Percentiles rank a stretch among this genome's conserved stretches.
These are phyloP conservation scores for Exophiala calicioides DNA, from an alignment of 2,329 filamentous ascomycete species.

Conservation along the genomic window DNA sequence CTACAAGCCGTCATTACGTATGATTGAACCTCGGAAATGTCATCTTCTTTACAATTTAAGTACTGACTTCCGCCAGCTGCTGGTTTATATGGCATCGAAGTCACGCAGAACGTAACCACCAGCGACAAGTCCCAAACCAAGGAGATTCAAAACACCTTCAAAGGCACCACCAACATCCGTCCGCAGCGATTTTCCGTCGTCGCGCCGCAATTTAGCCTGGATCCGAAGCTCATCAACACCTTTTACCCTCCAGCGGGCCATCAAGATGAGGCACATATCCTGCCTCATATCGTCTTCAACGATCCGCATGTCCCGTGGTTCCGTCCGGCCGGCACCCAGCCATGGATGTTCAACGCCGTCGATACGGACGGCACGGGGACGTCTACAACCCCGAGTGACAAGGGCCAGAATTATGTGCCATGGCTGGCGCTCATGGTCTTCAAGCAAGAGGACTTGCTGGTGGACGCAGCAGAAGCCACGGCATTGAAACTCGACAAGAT, in stretches of 20 bases:
- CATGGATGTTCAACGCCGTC: slow-evolving; percentile 3
- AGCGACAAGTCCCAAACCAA: no score
- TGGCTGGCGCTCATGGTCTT: slow-evolving; percentile 47
- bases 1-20: no score
- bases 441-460: slow-evolving; percentile 40
- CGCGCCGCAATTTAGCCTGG: slow-evolving; percentile 3
- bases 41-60: no score
- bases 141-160: no score
- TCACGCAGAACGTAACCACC: no score
- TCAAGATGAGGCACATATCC: slow-evolving; percentile 34
- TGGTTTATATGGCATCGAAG: no score
- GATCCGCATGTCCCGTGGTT: slow-evolving; percentile 51
- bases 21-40: no score
- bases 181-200: neutral
- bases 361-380: neutral
- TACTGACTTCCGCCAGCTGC: no score
- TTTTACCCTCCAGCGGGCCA: slow-evolving; percentile 46
- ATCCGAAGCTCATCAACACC: slow-evolving; percentile 35
- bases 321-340: slow-evolving; percentile 30
- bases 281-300: slow-evolving; percentile 50
- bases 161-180: neutral
- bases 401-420: slow-evolving; percentile 36
- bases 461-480: slow-evolving; percentile 23
- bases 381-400: neutral
- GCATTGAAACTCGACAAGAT: neutral